Base-by-base conservation (phyloP, 495 filamentous ascomycete genomes). In the Podospora pseudopauciseta region DNA sequence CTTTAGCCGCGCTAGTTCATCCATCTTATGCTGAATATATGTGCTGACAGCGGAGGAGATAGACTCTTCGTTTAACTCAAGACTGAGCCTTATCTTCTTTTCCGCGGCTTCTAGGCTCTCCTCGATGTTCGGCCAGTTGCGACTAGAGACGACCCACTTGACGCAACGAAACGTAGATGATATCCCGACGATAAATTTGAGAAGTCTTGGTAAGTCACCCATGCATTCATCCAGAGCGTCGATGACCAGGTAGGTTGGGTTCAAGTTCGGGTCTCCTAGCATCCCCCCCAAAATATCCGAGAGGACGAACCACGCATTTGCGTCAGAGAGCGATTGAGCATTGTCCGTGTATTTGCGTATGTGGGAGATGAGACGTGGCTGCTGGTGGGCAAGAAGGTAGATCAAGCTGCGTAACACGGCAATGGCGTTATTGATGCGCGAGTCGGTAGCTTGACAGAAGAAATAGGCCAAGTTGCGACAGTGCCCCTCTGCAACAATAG, bases 151-250 rank as follows among this genome's bases (percentile, higher is more conserved):
- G 13, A 71, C 57, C 66, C 63, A 68, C 32, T 80, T 83, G 65
- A 81, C 67, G 28, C 39, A 60, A 20, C 67, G 60, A 53, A 64
- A 72, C 56, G 59, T 23, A 23, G 71, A 70, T 57, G 71, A 72
- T 19, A 57, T 70, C 32, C 68, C 44, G 18, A 66, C 32, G n/a
- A 84, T 73, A 27, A 83, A 60, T 18, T 74, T 19, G 65, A 83
- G 74, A 62, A 83, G 74, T 20, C 68, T 34, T 1, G n/a, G 5
- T 59, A 74, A 57, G 32, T 71, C 77, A 7, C 23, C 60, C 0
- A 56, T 66, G 61, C 81, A 86, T 70, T 86, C 83, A 68, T 86
- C 82, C 3, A 87, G 79, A 18, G 82, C 83, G 69, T 87, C 83
- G 58, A 86, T 74, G 1, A 86, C 66, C 11, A 84, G 32, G 69